Conservation (phyloP, 148 eudicot species). For the Rhododendron simsii region DNA sequence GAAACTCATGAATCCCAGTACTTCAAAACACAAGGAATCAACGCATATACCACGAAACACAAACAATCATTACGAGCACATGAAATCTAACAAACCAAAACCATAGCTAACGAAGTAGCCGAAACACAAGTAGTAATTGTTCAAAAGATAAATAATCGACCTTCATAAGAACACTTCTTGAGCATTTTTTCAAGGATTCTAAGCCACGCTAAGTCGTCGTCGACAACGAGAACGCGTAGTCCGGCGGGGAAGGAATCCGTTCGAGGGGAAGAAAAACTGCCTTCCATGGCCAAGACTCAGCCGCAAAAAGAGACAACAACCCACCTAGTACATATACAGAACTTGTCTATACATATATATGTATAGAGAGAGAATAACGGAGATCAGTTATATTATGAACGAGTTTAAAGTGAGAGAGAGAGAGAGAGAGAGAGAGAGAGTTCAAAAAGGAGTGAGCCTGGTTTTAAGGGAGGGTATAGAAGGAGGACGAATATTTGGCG, state of each 20-base stretch:
- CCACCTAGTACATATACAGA: neutral
- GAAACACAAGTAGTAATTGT: neutral
- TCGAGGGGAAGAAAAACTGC: conserved; percentile 65
- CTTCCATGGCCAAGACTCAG: conserved; percentile 24
- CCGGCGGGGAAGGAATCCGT: conserved; percentile 72
- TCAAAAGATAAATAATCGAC: conserved; percentile 21
- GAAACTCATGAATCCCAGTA: neutral
- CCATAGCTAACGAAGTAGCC: neutral
- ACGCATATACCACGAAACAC: neutral
- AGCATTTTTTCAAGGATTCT: conserved; percentile 94
- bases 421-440: conserved; percentile 17
- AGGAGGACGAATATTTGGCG: conserved; percentile 25
- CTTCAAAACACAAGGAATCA: neutral
- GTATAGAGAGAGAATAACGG: neutral
- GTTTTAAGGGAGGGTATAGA: conserved; percentile 21
- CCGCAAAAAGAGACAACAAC: neutral
- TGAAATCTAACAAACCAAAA: neutral
- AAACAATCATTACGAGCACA: neutral
- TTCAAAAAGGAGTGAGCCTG: neutral
- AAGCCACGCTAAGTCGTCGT: conserved; percentile 91
- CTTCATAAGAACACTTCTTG: conserved; percentile 91
- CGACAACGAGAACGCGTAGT: conserved; percentile 84
- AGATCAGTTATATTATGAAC: neutral
- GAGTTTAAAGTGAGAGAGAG: conserved; percentile 10
- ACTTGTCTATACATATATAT: neutral